Percentiles rank a stretch among this genome's conserved stretches.
Conservation (phyloP, 1,139 yeast species). For the Pichia sp. region DNA sequence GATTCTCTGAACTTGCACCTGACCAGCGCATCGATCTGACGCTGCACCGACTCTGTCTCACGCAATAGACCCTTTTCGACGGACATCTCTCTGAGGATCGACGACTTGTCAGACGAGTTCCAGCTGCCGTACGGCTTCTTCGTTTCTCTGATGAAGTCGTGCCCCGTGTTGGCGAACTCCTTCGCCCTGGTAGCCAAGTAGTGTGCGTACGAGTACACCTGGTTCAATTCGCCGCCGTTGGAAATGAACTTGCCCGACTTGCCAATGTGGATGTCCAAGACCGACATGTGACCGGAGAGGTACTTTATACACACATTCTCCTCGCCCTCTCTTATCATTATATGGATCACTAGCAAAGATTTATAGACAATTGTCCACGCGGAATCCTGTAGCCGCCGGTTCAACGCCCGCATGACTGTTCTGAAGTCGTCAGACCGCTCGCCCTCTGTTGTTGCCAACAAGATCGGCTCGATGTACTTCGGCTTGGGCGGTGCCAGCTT, state of each 20-base stretch:
- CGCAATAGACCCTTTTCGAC: conserved; percentile 81
- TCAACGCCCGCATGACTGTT: conserved; percentile 63
- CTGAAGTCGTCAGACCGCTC: conserved; percentile 52
- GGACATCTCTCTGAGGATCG: conserved; percentile 57
- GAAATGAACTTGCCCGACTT: conserved; percentile 33
- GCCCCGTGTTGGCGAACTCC: conserved; percentile 58
- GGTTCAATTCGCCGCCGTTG: conserved; percentile 48
- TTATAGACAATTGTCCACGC: conserved; percentile 93
- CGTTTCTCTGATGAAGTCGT: conserved; percentile 78
- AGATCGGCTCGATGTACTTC: conserved; percentile 88
- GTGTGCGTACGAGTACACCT: conserved; percentile 63
- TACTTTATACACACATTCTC: conserved; percentile 63
- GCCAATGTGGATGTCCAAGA: conserved; percentile 40
- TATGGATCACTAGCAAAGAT: conserved; percentile 76
- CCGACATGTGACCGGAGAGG: conserved; percentile 53
- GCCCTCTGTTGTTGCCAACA: conserved; percentile 61
- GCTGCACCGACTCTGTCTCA: conserved; percentile 80
- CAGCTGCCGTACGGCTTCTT: conserved; percentile 29
- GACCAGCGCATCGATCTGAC: conserved; percentile 71
- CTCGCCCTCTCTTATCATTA: conserved; percentile 91
- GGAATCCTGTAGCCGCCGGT: conserved; percentile 59
- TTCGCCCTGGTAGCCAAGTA: conserved; percentile 66
- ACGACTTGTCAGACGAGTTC: conserved; percentile 40
- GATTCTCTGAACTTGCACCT: conserved; percentile 69
- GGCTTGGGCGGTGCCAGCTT: conserved; percentile 95